Conservation (phyloP, 2,329 filamentous ascomycete genomes). For the Coleophoma cylindrospora region DNA sequence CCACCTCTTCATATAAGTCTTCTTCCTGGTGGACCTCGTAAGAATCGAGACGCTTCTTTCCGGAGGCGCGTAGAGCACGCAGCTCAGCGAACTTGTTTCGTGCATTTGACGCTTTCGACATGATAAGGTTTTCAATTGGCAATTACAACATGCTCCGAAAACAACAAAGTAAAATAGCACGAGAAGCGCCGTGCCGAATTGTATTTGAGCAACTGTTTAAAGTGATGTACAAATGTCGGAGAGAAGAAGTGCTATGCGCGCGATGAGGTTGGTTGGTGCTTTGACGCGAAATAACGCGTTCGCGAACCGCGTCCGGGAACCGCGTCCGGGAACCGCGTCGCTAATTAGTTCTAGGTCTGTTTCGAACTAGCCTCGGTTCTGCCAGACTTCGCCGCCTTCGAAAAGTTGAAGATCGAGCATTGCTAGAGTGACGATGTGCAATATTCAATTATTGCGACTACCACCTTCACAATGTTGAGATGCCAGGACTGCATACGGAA, state of each 20-base stretch:
- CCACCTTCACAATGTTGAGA: slow-evolving; percentile 16
- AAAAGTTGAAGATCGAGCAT: slow-evolving; percentile 1
- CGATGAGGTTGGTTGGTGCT: not conserved
- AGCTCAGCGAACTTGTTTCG: slow-evolving; percentile 66
- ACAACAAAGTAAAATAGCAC: not conserved
- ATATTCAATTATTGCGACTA: not conserved
- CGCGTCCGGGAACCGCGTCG: slow-evolving; percentile 4
- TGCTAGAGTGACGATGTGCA: no score
- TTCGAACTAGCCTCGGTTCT: no score
- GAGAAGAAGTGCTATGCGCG: not conserved
- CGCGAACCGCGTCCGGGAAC: slow-evolving; percentile 6
- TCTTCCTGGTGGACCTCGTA: slow-evolving; percentile 84
- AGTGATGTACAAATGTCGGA: not conserved
- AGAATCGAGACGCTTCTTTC: slow-evolving; percentile 83
- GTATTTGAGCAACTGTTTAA: not conserved
- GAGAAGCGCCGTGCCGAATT: not conserved
- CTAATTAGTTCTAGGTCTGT: not conserved
- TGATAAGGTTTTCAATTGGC: slow-evolving; percentile 10
- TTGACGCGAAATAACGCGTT: slow-evolving; percentile 1
- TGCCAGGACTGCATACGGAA: slow-evolving; percentile 22
- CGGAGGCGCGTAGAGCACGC: slow-evolving; percentile 75
- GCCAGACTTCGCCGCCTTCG: not conserved
- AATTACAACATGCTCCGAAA: not conserved
- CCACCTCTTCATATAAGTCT: slow-evolving; percentile 90
- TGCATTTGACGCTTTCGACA: slow-evolving; percentile 26